Base-by-base conservation (phyloP, 495 filamentous ascomycete genomes). In the Filosporella fistucella region DNA sequence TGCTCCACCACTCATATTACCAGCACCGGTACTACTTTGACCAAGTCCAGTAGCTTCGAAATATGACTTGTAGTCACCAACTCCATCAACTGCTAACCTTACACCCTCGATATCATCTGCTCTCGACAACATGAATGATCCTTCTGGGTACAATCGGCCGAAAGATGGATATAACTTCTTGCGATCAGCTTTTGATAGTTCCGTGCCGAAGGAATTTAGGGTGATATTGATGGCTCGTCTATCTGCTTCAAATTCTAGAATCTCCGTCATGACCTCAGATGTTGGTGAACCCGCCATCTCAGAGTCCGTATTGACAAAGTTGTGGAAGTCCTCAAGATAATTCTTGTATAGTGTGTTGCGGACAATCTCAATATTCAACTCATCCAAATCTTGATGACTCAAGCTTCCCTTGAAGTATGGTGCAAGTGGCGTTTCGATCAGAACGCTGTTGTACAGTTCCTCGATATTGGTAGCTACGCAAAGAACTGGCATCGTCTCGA, bases 341-440 rank as follows among this genome's bases (percentile, higher is more conserved):
- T 95, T 96, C 78, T 97, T 97, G 77, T 96, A 99, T 35, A 99
- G 75, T 10, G 94, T 99, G 68, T 99, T 97, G 41, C 94, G 85
- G 37, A 99, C 83, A 61, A 99, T 99, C 71, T 99, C 93, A 60
- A 99, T 99, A 70, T 99, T 99, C 63, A 97, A 72, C 75, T 97
- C 94, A 68, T 99, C 93, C 49, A 99, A 76, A 62, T 99, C 93
- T 63, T 95, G 89, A 63, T 95, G 89, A 65, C 84, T 91, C 29
- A 99, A 73, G 52, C 86, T 93, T 49, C 86, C 84, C 69, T 97
- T 97, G 80, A 99, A 99, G 68, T 95, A 99, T 14, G 88, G 81
- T 33, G 91, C 93, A 30, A 99, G 73, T 1, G 93, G 94, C 8
- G 93, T 97, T 70, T 99, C 93, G 52, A 99, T 86, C 58, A 99